Evolutionary conservation across 306 rosid species (phyloP).

Genomic region (Neltuma alba): DNA sequence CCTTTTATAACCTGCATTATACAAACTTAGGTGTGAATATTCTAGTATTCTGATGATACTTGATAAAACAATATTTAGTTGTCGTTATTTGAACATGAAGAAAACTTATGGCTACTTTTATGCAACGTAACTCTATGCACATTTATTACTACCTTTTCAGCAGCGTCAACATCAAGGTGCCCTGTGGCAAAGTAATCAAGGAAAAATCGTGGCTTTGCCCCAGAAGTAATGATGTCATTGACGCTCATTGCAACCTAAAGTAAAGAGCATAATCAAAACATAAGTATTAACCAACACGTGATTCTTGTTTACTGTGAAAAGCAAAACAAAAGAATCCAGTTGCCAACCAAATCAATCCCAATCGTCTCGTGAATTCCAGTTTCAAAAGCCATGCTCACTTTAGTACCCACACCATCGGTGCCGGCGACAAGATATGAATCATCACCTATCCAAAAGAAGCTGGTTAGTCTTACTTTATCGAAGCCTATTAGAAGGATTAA

Average conservation of each 20-base stretch:
- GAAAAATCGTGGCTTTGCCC: constrained; percentile 93
- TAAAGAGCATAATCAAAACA: not conserved
- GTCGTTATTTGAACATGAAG: not conserved
- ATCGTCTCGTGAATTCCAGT: constrained; percentile 90
- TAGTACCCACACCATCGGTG: constrained; percentile 95
- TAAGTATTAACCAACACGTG: not conserved
- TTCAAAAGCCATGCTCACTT: constrained; percentile 86
- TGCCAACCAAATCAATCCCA: constrained; percentile 88
- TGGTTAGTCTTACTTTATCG: not conserved
- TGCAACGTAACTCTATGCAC: not conserved
- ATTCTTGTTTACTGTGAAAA: not conserved
- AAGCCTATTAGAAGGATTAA: not conserved
- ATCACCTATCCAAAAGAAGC: constrained; percentile 48
- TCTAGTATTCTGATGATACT: not conserved
- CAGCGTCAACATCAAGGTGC: constrained; percentile 86
- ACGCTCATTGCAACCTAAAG: constrained; percentile 96
- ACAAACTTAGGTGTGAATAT: not conserved
- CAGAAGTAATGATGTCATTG: constrained; percentile 89
- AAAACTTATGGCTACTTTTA: not conserved
- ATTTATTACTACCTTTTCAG: constrained; percentile 66
- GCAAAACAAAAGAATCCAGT: not conserved
- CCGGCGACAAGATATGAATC: constrained; percentile 92
- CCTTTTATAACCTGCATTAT: constrained; percentile 80
- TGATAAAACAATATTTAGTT: not conserved
- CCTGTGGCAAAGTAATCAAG: constrained; percentile 96